phyloP scores from a whole-genome alignment of 306 rosid species.

The Trichosanthes truncata region DNA sequence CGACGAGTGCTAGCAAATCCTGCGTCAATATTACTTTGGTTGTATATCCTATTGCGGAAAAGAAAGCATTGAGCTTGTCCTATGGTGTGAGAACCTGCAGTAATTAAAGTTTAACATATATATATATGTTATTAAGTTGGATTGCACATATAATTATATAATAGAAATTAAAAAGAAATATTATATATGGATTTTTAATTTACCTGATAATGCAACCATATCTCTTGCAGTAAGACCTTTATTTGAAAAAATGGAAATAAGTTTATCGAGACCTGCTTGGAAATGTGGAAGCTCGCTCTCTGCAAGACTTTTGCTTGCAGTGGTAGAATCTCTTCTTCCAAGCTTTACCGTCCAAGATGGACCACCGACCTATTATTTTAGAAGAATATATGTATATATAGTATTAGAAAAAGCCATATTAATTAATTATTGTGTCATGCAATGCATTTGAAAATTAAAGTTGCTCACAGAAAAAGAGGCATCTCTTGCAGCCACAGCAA shows the following conservation, averaged over 20 bases:
- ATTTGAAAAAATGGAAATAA: conserved; percentile 9
- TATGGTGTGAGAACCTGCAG: conserved; percentile 12
- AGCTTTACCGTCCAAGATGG: conserved; percentile 37
- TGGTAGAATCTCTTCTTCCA: too few species aligned
- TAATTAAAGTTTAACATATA: too few species aligned
- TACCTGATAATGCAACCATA: conserved; percentile 11
- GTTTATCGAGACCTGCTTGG: too few species aligned
- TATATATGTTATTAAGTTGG: too few species aligned
- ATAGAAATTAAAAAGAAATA: too few species aligned
- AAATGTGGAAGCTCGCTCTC: too few species aligned
- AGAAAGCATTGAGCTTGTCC: conserved; percentile 16
- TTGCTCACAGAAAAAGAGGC: conserved; percentile 38
- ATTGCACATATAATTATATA: too few species aligned
- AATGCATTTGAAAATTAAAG: background rate
- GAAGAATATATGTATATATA: too few species aligned
- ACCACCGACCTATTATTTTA: conserved; percentile 24
- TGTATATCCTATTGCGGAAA: conserved; percentile 13
- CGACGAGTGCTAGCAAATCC: conserved; percentile 26
- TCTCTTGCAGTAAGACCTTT: conserved; percentile 8
- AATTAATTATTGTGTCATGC: too few species aligned
- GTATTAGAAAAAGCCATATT: background rate
- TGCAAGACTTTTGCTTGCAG: too few species aligned
- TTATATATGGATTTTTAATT: too few species aligned
- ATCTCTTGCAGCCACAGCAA: conserved; percentile 58
- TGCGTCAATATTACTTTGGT: conserved; percentile 9